Percentiles rank a stretch among this genome's conserved stretches.
Evolutionary conservation across 2,329 filamentous ascomycete genomes (phyloP).

Genomic region (Thelonectria rubi): DNA sequence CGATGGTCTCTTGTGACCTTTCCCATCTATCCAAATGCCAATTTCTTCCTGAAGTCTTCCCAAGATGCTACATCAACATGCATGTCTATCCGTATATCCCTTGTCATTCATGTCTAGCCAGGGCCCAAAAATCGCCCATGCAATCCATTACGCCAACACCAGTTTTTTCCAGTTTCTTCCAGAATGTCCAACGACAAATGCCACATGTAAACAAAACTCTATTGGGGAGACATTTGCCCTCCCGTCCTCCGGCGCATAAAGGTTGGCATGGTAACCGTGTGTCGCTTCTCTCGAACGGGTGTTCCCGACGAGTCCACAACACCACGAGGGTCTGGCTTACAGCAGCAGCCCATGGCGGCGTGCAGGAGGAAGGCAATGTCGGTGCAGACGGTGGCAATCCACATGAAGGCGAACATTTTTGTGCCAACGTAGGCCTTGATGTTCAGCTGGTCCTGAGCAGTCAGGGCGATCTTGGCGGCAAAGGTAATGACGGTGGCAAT

Average conservation of each 20-base stretch:
- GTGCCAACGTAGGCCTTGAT: conserved; percentile 75
- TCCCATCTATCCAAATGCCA: background rate
- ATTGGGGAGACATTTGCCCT: conserved; percentile 22
- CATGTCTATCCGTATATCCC: conserved; percentile 6
- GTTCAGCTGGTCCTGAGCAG: conserved; percentile 76
- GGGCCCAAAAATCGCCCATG: background rate
- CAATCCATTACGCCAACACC: background rate
- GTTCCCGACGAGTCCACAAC: conserved; percentile 15
- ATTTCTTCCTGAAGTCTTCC: background rate
- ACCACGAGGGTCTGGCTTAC: conserved; percentile 48
- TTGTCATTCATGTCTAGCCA: background rate
- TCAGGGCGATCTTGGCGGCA: conserved; percentile 81
- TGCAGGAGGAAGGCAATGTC: conserved; percentile 78
- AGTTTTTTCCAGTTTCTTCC: conserved; percentile 6
- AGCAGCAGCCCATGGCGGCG: conserved; percentile 81
- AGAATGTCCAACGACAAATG: background rate
- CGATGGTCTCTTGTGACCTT: too few species aligned
- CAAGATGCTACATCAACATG: background rate
- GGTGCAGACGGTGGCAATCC: conserved; percentile 76
- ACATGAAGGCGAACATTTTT: conserved; percentile 89
- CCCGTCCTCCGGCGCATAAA: conserved; percentile 45
- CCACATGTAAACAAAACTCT: background rate
- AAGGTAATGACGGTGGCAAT: conserved; percentile 86
- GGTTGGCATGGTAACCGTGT: conserved; percentile 35
- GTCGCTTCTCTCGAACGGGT: conserved; percentile 35